A percentile compares a stretch with the other conserved stretches of the same genome.
phyloP scores from a whole-genome alignment of 441 rosid species.

The Adansonia madagascariensis region DNA sequence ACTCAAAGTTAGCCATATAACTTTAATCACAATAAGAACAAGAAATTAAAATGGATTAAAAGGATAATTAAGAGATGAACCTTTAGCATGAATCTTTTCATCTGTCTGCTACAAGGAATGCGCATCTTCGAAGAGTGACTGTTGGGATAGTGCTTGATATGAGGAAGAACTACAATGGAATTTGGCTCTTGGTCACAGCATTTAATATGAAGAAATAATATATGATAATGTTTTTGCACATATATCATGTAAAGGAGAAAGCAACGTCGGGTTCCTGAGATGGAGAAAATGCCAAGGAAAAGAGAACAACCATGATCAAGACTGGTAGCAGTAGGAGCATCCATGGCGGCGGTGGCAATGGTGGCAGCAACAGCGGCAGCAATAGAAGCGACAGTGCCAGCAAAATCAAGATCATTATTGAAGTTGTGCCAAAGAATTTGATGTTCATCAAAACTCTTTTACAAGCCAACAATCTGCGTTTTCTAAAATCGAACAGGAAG shows the following conservation, averaged over 20 bases:
- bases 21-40: neutral
- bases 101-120: neutral
- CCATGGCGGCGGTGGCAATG: constrained; percentile 46
- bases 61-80: neutral
- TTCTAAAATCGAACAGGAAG: too few relatives aligned
- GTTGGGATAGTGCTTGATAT: neutral
- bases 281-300: constrained; percentile 40
- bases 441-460: constrained; percentile 26
- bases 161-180: neutral
- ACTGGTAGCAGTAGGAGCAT: constrained; percentile 42
- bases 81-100: neutral
- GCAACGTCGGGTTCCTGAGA: constrained; percentile 29
- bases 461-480: neutral
- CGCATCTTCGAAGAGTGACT: neutral
- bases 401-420: constrained; percentile 32
- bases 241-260: neutral
- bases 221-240: neutral
- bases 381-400: constrained; percentile 36
- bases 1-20: neutral
- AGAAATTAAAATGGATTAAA: neutral
- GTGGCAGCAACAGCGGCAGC: constrained; percentile 46
- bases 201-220: neutral
- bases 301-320: constrained; percentile 38
- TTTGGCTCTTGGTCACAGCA: neutral
- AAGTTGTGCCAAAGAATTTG: constrained; percentile 20